Evolutionary conservation across 2,329 filamentous ascomycete genomes (phyloP).

Genomic region (Colletotrichum spinosum): DNA sequence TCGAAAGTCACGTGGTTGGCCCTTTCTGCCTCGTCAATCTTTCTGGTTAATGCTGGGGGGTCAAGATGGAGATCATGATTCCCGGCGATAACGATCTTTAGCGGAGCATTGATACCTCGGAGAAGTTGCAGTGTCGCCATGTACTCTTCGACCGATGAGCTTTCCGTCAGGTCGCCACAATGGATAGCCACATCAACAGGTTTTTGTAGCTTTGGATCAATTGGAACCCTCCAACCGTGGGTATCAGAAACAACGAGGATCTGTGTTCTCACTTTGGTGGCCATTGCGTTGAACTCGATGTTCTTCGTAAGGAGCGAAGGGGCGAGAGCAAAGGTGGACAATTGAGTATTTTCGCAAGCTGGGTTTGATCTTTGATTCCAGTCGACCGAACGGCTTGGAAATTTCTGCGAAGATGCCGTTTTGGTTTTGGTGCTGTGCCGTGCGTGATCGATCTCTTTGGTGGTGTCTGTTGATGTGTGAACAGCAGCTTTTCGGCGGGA

Average conservation of each 20-base stretch:
- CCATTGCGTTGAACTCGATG: too few relatives aligned
- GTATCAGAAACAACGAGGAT: conserved; percentile 15
- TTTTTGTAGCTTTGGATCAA: too few relatives aligned
- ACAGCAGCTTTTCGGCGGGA: too few relatives aligned
- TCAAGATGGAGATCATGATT: conserved; percentile 63
- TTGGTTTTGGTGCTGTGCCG: too few relatives aligned
- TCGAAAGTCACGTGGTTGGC: not conserved
- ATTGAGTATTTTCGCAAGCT: too few relatives aligned
- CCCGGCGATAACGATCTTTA: conserved; percentile 63
- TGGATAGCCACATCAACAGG: conserved; percentile 60
- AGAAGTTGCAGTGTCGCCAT: conserved; percentile 51
- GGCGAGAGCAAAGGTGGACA: too few relatives aligned
- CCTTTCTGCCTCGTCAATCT: not conserved
- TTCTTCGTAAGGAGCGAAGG: too few relatives aligned
- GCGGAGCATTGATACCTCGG: conserved; percentile 50
- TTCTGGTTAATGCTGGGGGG: conserved; percentile 10
- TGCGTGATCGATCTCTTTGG: too few relatives aligned
- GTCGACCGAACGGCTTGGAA: too few relatives aligned
- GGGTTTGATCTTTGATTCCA: too few relatives aligned
- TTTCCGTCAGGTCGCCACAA: conserved; percentile 61
- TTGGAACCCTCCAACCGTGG: not conserved
- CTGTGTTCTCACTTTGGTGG: not conserved
- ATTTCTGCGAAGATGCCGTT: too few relatives aligned
- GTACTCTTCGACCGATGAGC: conserved; percentile 56
- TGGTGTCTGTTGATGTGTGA: too few relatives aligned